Percentiles rank a stretch among this genome's conserved stretches.
Evolutionary conservation across 495 filamentous ascomycete genomes (phyloP).

Genomic region (Parathielavia hyrcaniae): DNA sequence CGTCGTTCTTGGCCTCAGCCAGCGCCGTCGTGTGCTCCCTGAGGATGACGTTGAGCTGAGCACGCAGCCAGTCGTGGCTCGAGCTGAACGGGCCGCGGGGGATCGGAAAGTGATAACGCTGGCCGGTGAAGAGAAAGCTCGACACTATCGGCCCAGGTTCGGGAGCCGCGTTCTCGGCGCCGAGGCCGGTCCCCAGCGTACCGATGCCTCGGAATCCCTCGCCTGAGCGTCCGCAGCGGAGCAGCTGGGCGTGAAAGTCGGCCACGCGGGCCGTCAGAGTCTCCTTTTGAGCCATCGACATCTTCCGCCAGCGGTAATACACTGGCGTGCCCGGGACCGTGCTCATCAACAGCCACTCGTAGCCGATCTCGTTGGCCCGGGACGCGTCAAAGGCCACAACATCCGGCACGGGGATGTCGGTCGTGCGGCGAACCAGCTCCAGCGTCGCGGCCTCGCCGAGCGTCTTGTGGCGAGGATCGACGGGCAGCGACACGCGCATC

Average conservation of each 20-base stretch:
- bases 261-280: conserved; percentile 36
- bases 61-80: conserved; percentile 30
- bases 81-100: conserved; percentile 28
- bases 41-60: conserved; percentile 26
- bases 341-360: conserved; percentile 57
- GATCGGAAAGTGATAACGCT: conserved; percentile 25
- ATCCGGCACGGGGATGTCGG: conserved; percentile 48
- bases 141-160: conserved; percentile 27
- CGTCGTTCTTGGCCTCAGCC: conserved; percentile 13
- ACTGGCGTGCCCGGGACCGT: conserved; percentile 41
- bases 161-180: conserved; percentile 1
- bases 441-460: conserved; percentile 53
- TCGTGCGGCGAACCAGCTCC: conserved; percentile 39
- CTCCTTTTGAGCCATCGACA: conserved; percentile 35
- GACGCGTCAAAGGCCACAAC: conserved; percentile 46
- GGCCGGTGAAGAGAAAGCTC: conserved; percentile 26
- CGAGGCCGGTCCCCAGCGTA: conserved; percentile 13
- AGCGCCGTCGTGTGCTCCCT: conserved; percentile 26
- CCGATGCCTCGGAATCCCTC: conserved; percentile 39
- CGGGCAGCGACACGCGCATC: conserved; percentile 50
- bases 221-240: conserved; percentile 24
- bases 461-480: conserved; percentile 48
- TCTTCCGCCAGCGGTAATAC: conserved; percentile 37
- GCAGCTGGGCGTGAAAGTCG: conserved; percentile 32
- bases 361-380: conserved; percentile 43